phyloP scores from a whole-genome alignment of 495 filamentous ascomycete genomes.

The Podospora sp. region DNA sequence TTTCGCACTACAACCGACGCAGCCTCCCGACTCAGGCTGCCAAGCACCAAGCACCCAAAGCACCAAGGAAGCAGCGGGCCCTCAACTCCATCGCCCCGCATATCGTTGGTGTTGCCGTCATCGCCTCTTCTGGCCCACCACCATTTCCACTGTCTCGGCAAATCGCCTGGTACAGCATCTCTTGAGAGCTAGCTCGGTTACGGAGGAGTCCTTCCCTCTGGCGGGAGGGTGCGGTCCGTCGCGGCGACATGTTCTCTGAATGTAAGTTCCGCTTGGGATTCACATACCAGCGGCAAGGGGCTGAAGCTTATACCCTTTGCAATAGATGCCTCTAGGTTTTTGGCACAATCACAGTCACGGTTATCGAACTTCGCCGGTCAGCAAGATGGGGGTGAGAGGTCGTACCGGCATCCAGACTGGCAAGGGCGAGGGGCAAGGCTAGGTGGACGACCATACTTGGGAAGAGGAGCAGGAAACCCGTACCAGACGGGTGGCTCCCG shows the following conservation, averaged over 20 bases:
- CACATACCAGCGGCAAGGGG: not conserved
- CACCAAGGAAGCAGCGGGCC: constrained; percentile 11
- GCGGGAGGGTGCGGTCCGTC: constrained; percentile 29
- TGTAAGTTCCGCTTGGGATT: constrained; percentile 61
- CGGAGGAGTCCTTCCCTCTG: constrained; percentile 22
- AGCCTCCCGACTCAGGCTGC: not conserved
- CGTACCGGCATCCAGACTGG: constrained; percentile 38
- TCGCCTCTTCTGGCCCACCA: constrained; percentile 5
- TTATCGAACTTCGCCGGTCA: constrained; percentile 61
- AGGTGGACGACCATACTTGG: constrained; percentile 40
- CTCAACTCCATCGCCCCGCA: constrained; percentile 15
- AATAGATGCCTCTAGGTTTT: constrained; percentile 92
- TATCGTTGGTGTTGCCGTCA: constrained; percentile 12
- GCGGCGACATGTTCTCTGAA: constrained; percentile 85
- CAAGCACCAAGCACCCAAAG: constrained; percentile 9
- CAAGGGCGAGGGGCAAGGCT: constrained; percentile 42
- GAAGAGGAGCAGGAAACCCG: constrained; percentile 58
- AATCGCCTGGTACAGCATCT: constrained; percentile 1
- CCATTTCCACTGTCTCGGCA: not conserved
- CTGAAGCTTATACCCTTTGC: constrained; percentile 13
- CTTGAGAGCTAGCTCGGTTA: constrained; percentile 7
- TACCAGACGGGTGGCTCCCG: constrained; percentile 71
- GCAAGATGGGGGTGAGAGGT: constrained; percentile 56
- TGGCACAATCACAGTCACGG: constrained; percentile 95
- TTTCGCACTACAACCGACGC: not conserved